A percentile compares a stretch with the other conserved stretches of the same genome.
Conservation (phyloP, 1,139 yeast species). For the Hansenula sp. region DNA sequence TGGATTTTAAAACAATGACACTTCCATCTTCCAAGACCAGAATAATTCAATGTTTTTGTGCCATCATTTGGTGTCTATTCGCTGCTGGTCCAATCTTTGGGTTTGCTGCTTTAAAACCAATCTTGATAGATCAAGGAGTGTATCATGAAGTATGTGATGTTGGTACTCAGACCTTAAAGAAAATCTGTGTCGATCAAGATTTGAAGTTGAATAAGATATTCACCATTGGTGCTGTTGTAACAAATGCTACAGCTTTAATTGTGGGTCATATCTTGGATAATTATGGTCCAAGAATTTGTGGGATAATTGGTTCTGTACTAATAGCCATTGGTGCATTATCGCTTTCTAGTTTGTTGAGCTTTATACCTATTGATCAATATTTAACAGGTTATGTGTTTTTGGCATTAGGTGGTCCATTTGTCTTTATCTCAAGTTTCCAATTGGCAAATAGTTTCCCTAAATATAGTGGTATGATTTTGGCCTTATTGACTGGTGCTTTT, state of each 20-base stretch:
- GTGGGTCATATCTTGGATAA: conserved; percentile 77
- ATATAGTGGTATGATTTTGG: conserved; percentile 65
- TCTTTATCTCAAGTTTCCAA: conserved; percentile 76
- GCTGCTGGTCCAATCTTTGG: conserved; percentile 96
- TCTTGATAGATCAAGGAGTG: conserved; percentile 72
- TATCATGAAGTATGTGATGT: conserved; percentile 53
- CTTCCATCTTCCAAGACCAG: conserved; percentile 2
- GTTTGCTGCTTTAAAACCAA: conserved; percentile 88
- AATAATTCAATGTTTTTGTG: conserved; percentile 52
- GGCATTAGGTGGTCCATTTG: conserved; percentile 81
- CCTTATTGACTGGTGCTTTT: conserved; percentile 71
- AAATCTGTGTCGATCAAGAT: conserved; percentile 69
- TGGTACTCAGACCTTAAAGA: conserved; percentile 19
- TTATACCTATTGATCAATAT: conserved; percentile 44
- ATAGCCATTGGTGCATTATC: conserved; percentile 49
- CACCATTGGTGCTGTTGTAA: conserved; percentile 80
- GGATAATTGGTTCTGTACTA: conserved; percentile 64
- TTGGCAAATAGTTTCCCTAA: conserved; percentile 70
- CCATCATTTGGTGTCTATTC: conserved; percentile 79
- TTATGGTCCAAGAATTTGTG: conserved; percentile 77
- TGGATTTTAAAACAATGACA: neutral
- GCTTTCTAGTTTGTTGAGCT: conserved; percentile 34
- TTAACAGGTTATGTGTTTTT: conserved; percentile 59
- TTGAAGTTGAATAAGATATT: conserved; percentile 76
- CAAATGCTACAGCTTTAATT: conserved; percentile 78